These are phyloP conservation scores for Rhipidocladum racemiflorum DNA, from an alignment of 176 grass and related monocot species.

Conservation along the genomic window DNA sequence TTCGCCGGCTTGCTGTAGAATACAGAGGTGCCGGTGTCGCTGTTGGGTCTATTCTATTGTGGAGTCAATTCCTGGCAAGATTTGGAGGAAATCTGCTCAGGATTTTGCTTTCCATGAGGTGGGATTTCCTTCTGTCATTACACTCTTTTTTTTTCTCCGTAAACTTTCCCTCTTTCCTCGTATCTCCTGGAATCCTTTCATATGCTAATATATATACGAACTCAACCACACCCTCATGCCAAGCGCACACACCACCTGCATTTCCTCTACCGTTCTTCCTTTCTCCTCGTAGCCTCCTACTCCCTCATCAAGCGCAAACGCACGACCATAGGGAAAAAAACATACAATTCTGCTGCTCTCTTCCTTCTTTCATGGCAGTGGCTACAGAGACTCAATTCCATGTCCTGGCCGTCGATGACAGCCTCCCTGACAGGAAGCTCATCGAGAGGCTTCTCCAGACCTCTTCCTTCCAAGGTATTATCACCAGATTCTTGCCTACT, in stretches of 20 bases:
- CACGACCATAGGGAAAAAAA: not conserved
- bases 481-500: not conserved
- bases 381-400: slow-evolving; percentile 58
- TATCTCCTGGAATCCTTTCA: slow-evolving; percentile 48
- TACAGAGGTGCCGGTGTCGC: not conserved
- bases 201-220: slow-evolving; percentile 30
- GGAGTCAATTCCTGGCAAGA: slow-evolving; percentile 65
- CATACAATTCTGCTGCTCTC: not conserved
- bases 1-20: not conserved
- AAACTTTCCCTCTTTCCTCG: slow-evolving; percentile 29
- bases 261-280: slow-evolving; percentile 24
- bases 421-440: slow-evolving; percentile 75
- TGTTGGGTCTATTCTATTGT: slow-evolving; percentile 25
- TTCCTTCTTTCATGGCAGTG: slow-evolving; percentile 45
- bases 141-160: not conserved
- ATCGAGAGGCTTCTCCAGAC: slow-evolving; percentile 88
- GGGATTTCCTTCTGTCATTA: slow-evolving; percentile 55
- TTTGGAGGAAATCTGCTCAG: slow-evolving; percentile 68
- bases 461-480: slow-evolving; percentile 71
- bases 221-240: slow-evolving; percentile 37
- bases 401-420: slow-evolving; percentile 85
- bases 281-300: slow-evolving; percentile 1
- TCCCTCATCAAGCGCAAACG: not conserved
- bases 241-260: slow-evolving; percentile 6
- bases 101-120: slow-evolving; percentile 70